These are phyloP conservation scores for Physaria fendleri DNA, from an alignment of 345 rosid genomes.

Conservation along the genomic window DNA sequence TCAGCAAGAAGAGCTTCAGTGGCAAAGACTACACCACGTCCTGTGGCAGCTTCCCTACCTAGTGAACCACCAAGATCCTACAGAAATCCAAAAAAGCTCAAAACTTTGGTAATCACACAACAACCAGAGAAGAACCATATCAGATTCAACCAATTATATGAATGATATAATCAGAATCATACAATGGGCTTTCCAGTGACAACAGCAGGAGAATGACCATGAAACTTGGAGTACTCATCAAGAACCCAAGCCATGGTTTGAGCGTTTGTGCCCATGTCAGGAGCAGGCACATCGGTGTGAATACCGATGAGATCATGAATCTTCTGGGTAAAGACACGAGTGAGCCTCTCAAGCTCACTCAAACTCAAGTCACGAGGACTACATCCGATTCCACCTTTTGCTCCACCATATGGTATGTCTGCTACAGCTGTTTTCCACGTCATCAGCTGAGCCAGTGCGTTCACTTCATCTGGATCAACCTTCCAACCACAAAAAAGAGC, in stretches of 20 bases:
- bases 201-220: constrained; percentile 91
- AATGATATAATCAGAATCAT: constrained; percentile 13
- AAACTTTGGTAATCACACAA: constrained; percentile 4
- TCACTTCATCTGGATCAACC: constrained; percentile 98
- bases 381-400: constrained; percentile 98
- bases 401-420: constrained; percentile 94
- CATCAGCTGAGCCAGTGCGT: constrained; percentile 95
- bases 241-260: constrained; percentile 99
- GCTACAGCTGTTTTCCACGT: constrained; percentile 99
- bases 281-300: constrained; percentile 94
- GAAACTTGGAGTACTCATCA: constrained; percentile 96
- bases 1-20: constrained; percentile 92
- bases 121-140: too few relatives aligned
- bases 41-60: constrained; percentile 99
- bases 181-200: constrained; percentile 93
- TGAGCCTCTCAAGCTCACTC: constrained; percentile 80
- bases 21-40: constrained; percentile 86
- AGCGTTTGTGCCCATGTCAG: constrained; percentile 93
- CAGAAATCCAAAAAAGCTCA: too few relatives aligned
- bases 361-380: constrained; percentile 53
- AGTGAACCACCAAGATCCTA: constrained; percentile 99
- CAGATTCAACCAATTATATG: neutral
- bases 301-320: constrained; percentile 90
- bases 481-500: constrained; percentile 16
- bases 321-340: constrained; percentile 97